Base-by-base conservation (phyloP, 352 stramenopile species). In the Pythium graminicola region DNA sequence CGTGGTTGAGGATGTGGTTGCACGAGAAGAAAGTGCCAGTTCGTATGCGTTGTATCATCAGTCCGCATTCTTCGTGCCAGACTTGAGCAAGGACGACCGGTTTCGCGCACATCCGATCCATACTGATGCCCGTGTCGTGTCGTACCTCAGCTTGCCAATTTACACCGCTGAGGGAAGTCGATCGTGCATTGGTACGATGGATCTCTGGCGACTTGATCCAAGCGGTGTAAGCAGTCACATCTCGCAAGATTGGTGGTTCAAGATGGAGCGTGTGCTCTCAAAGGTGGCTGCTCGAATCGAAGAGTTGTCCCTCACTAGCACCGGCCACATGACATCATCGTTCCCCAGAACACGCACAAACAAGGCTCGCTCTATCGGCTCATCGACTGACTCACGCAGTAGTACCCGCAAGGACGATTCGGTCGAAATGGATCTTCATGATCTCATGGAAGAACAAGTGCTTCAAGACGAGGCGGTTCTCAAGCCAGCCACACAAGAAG, bases 81-180 rank as follows among this genome's bases (percentile, higher is more conserved):
- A 89, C 29, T 64, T 86, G 39, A 66, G 66, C 24, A 55, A 76
- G 5, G 81, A 92, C 51, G 62, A 64, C 7, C 81, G 81, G 7
- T 81, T 92, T 50, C 73, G 67, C 23, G 79, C 71, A 0, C 81
- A 89, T 48, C 81, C 81, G 24, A 61, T 92, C 2, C 66, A 72
- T 36, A 79, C 73, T 0, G 81, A 92, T 14, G 66, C 79, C 19
- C 60, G 72, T 43, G 70, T 72, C 10, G 59, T 78, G 24, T 85
- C 73, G 19, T 69, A 86, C 44, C 48, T 89, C n/a, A 89, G 75
- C 39, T 69, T 92, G 35, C 81, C 81, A 0, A 69, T 92, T 39
- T 86, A 81, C 49, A 69, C 73, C 4, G 65, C 69, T 0, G 58
- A 59, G 0, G 42, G 60, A 4, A 54, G 64, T 19, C 51, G 67